These are phyloP conservation scores for Torulaspora gathmanii DNA, from an alignment of 805 yeast species.

Conservation along the genomic window DNA sequence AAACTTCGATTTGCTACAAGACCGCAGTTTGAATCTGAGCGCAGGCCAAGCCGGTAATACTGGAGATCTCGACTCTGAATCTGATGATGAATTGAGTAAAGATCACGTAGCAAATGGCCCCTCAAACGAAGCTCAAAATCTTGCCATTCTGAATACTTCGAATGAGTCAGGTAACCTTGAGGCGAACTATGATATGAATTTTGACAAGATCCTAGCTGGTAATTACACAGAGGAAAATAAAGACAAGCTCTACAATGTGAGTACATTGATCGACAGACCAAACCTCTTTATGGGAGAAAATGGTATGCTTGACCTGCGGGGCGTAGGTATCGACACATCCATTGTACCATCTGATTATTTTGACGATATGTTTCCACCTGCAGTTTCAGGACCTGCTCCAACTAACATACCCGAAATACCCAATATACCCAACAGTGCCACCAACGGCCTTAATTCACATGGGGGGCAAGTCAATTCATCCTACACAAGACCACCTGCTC, in stretches of 20 bases:
- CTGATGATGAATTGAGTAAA: slow-evolving; percentile 3
- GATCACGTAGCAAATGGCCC: neutral
- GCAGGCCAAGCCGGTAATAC: slow-evolving; percentile 7
- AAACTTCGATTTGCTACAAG: slow-evolving; percentile 11
- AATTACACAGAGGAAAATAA: slow-evolving; percentile 7
- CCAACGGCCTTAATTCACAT: slow-evolving; percentile 3
- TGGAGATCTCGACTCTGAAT: slow-evolving; percentile 9
- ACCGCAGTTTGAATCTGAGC: slow-evolving; percentile 13
- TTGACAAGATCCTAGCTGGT: slow-evolving; percentile 12
- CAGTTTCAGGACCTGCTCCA: slow-evolving; percentile 6
- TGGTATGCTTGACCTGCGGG: slow-evolving; percentile 17
- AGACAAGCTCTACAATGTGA: slow-evolving; percentile 21
- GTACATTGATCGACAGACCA: slow-evolving; percentile 33
- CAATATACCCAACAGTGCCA: slow-evolving; percentile 4
- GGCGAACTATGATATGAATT: slow-evolving; percentile 12
- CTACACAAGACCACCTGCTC: neutral
- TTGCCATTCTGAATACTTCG: slow-evolving; percentile 1
- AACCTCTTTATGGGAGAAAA: slow-evolving; percentile 20
- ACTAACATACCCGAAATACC: slow-evolving; percentile 4
- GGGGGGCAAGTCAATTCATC: neutral
- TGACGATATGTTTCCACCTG: slow-evolving; percentile 22
- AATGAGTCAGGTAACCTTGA: slow-evolving; percentile 4
- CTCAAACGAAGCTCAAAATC: slow-evolving; percentile 1
- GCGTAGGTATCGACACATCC: slow-evolving; percentile 19
- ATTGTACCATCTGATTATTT: slow-evolving; percentile 24